Evolutionary conservation across 176 grass and related monocot genomes (phyloP), one percentile per base, ranked within the genome.

Genomic region (Echinochloa phyllopogon): DNA sequence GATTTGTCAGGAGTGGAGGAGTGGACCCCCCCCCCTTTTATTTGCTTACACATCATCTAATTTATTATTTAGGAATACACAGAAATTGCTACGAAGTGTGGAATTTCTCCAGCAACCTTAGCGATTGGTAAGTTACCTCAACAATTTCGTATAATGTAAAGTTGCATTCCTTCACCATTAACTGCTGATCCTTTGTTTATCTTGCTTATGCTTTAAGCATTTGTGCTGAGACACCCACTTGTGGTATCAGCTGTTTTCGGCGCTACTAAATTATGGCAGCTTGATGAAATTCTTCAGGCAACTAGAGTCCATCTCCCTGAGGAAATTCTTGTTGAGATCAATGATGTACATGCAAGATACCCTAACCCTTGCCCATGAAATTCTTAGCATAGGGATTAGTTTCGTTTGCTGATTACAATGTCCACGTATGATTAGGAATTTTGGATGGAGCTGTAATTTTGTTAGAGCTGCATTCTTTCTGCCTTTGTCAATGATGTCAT

Each of bases 171-270:
- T 1, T 55, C n/a, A 25, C 37, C 5, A 16, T 63, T 74, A 67
- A 69, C 29, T 25, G 21, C 60, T 44, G 45, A 77, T 57, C 55
- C 10, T 44, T 62, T 75, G 45, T 42, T 18, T 74, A 41, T 75
- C 13, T 10, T 80, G 8, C 41, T 76, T 10, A 84, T 88, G 11
- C n/a, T 75, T 91, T 80, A 72, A 89, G 88, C 88, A 10, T 89
- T 86, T 82, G 83, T 89, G 12, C 25, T 81, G 87, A 94, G 82
- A 40, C 93, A 98, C 66, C 80, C 93, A 55, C 84, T 95, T 65
- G 93, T 95, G 27, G 91, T 85, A 25, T 92, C 91, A 45, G 96
- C 56, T 62, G 49, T 98, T 74, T 95, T 94, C 39, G 96, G 96
- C 27, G 93, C 85, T 68, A 95, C 96, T 72, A 95, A 90, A 86